These are phyloP conservation scores for Pugionium cornutum DNA, from an alignment of 345 rosid species.

Conservation along the genomic window DNA sequence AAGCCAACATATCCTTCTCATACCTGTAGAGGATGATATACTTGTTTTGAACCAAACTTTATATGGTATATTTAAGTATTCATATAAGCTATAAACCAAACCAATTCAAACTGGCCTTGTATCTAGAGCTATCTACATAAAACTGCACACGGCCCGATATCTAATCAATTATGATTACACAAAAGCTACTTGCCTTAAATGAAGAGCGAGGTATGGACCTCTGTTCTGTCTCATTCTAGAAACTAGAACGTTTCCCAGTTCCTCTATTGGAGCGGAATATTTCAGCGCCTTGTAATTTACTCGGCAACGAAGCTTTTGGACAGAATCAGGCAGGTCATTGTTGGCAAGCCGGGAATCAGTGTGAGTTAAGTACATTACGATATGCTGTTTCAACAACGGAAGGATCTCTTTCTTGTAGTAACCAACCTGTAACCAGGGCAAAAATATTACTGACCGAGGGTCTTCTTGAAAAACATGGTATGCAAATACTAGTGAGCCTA, in stretches of 20 bases:
- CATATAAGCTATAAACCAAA: slow-evolving; percentile 19
- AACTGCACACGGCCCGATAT: slow-evolving; percentile 13
- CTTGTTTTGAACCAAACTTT: slow-evolving; percentile 7
- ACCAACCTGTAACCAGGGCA: slow-evolving; percentile 53
- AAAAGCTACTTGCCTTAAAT: slow-evolving; percentile 66
- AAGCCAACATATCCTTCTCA: slow-evolving; percentile 97
- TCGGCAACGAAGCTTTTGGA: slow-evolving; percentile 88
- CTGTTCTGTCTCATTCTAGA: slow-evolving; percentile 76
- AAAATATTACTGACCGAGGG: background rate
- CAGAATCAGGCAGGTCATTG: slow-evolving; percentile 62
- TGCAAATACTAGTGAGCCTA: slow-evolving; percentile 2
- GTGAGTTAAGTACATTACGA: slow-evolving; percentile 83
- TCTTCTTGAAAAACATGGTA: background rate
- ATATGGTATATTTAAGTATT: background rate
- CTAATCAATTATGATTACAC: slow-evolving; percentile 5
- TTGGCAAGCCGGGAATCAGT: slow-evolving; percentile 94
- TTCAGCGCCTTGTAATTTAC: slow-evolving; percentile 81
- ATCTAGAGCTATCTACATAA: background rate
- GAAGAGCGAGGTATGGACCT: slow-evolving; percentile 89
- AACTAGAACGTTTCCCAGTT: slow-evolving; percentile 71
- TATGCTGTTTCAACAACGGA: slow-evolving; percentile 78
- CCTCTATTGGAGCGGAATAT: slow-evolving; percentile 80
- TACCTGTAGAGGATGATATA: slow-evolving; percentile 52
- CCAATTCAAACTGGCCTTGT: slow-evolving; percentile 14
- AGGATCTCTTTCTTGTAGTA: slow-evolving; percentile 82